Evolutionary conservation across 768 basidiomycete genomes (phyloP), one percentile per base, ranked within the genome.

Genomic region (Xerocomellus chrysenteron): DNA sequence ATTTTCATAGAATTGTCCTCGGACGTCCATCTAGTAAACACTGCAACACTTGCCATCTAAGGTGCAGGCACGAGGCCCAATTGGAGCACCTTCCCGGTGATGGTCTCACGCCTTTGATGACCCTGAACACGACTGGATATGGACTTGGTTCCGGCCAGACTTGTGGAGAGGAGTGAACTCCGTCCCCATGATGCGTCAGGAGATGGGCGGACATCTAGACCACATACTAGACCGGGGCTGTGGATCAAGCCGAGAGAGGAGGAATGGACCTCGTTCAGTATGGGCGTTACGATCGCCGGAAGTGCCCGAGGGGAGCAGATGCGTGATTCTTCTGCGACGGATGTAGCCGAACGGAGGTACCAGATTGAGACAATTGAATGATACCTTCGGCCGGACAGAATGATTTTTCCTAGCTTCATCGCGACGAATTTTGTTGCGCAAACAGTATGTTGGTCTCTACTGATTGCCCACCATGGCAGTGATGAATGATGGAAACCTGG

Each of bases 1-100:
- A 48, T 50, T 42, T 68, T 63, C 53, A 63, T 58, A 52, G 52
- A 59, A 48, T 60, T 21, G 69, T 70, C 71, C 69, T 70, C 69
- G 69, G 71, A 70, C 43, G 68, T 61, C 50, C 42, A 57, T 35
- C 55, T 30, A 16, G 42, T 13, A 39, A 45, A 52, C 21, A 32
- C 43, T 26, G n/a, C 57, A 45, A 30, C 12, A 54, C 32, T 13
- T 60, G 14, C 63, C 51, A 50, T 55, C 17, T 54, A 46, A 13
- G 62, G 66, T 42, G 56, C 59, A 66, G 66, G 71, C 71, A 70
- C 71, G 71, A 71, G 67, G 70, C 21, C 21, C 51, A 57, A 61
- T 58, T 19, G 36, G 41, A 37, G 50, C 26, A 50, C 48, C 46
- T 45, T 56, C 43, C 52, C 40, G 59, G 33, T 61, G 52, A 68